Evolutionary conservation across 139 green algal genomes (phyloP), one percentile per base, ranked within the genome.

Genomic region (Tetradesmus lagerheimii): DNA sequence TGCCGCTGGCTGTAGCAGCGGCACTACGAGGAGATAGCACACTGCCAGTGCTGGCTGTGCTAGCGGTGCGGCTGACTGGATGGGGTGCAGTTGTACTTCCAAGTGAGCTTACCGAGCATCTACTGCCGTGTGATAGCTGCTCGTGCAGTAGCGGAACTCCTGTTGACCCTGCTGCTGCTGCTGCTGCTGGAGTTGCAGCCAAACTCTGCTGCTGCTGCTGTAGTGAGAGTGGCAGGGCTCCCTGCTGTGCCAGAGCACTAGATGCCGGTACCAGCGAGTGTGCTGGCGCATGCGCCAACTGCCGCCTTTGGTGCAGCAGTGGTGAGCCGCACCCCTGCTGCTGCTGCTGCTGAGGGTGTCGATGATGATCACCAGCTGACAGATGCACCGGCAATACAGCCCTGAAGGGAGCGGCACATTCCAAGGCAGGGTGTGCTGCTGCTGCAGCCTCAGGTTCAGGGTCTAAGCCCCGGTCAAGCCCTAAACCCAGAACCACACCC

Each of bases 1-100:
- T 86, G 27, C 41, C 41, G 43, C 45, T 64, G 74, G 88, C 80
- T 84, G 89, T 71, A 80, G 67, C 81, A 53, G 81, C 25, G 84
- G 27, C 15, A 15, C 31, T 37, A 12, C 37, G 81, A 35, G 81
- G 81, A 14, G 81, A 74, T 4, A 75, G 47, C 6, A 16, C 50
- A 31, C 53, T 78, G 47, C 80, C 1, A 8, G 35, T 87, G 82
- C 57, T 87, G 6, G 29, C 38, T 31, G 18, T 87, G 82, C 82
- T 87, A 31, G 53, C 53, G 5, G 41, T 85, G 11, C 79, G 79
- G 25, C 11, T 67, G 79, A 85, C 57, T 67, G 79, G 39, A 18
- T 67, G 79, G 77, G 9, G 47, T 53, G 38, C 77, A 57, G 37
- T 27, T 85, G 8, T 4, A 31, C 34, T 57, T 4, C 77, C 39